Percentiles rank a stretch among this genome's conserved stretches.
phyloP scores from a whole-genome alignment of 1,284 basidiomycete genomes.

The Singerocomus inundabilis region DNA sequence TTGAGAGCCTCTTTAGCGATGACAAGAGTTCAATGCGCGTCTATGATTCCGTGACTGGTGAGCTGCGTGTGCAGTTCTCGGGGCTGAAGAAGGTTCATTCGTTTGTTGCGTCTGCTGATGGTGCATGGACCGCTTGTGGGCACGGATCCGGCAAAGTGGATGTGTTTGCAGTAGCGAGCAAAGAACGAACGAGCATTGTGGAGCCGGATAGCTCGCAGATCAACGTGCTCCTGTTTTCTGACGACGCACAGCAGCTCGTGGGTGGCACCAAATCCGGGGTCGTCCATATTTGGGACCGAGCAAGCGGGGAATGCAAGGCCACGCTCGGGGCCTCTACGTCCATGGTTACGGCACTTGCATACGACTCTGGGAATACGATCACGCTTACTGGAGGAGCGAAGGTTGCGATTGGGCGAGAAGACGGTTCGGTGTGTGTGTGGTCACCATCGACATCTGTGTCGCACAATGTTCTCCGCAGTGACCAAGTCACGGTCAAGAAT shows the following conservation, averaged over 20 bases:
- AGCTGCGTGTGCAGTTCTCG: slow-evolving; percentile 8
- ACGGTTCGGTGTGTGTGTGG: slow-evolving; percentile 20
- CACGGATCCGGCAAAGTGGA: slow-evolving; percentile 10
- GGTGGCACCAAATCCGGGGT: slow-evolving; percentile 15
- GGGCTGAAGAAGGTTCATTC: slow-evolving; percentile 12
- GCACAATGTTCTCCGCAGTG: slow-evolving; percentile 5
- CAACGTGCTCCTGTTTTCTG: slow-evolving; percentile 13
- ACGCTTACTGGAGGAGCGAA: not conserved
- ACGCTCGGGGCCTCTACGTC: slow-evolving; percentile 4
- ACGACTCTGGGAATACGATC: too few species aligned
- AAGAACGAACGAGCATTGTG: not conserved
- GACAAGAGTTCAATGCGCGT: slow-evolving; percentile 16
- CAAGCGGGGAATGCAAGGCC: slow-evolving; percentile 15
- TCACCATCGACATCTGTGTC: slow-evolving; percentile 17
- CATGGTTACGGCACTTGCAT: slow-evolving; percentile 19
- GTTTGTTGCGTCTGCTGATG: slow-evolving; percentile 9
- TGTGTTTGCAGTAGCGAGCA: slow-evolving; percentile 9
- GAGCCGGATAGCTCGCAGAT: not conserved
- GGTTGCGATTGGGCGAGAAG: slow-evolving; percentile 20
- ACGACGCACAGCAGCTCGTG: slow-evolving; percentile 10
- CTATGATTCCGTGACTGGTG: slow-evolving; percentile 14
- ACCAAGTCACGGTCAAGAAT: slow-evolving; percentile 5
- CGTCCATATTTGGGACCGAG: slow-evolving; percentile 20
- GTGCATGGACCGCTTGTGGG: slow-evolving; percentile 15
- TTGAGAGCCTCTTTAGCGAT: slow-evolving; percentile 1